phyloP scores from a whole-genome alignment of 208 protist genomes.

The Crithidia brevicula region DNA sequence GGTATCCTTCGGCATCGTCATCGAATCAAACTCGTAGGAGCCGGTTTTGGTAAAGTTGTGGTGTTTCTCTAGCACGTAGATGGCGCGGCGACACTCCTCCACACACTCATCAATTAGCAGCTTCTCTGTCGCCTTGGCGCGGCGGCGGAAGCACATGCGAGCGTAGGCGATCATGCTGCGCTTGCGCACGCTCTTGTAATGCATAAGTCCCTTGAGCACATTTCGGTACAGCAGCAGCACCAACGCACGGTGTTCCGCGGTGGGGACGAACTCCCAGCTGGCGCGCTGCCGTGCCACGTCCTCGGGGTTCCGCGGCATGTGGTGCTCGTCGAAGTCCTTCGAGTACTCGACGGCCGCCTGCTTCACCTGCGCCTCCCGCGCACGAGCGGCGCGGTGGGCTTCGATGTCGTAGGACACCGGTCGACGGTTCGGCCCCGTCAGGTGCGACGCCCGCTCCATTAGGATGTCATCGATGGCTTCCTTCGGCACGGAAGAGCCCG shows the following conservation, averaged over 20 bases:
- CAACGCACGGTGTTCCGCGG: constrained; percentile 74
- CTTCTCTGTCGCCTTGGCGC: constrained; percentile 81
- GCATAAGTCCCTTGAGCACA: constrained; percentile 77
- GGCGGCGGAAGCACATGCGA: constrained; percentile 75
- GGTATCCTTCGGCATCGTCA: constrained; percentile 88
- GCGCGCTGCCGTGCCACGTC: constrained; percentile 36
- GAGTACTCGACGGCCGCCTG: constrained; percentile 25
- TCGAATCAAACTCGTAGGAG: constrained; percentile 86
- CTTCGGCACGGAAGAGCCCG: constrained; percentile 36
- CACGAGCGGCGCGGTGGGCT: constrained; percentile 36
- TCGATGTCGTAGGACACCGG: constrained; percentile 63
- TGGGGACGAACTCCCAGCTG: constrained; percentile 73
- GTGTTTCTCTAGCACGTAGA: constrained; percentile 87
- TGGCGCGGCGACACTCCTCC: constrained; percentile 80
- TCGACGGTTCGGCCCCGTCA: constrained; percentile 33
- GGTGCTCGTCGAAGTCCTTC: constrained; percentile 42
- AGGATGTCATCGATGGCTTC: constrained; percentile 52
- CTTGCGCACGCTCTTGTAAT: constrained; percentile 78
- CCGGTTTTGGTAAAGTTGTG: constrained; percentile 79
- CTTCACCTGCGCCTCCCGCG: constrained; percentile 19
- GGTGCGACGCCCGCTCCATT: constrained; percentile 32
- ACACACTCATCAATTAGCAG: constrained; percentile 90
- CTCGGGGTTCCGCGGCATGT: constrained; percentile 62
- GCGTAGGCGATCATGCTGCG: constrained; percentile 88
- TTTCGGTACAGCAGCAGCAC: constrained; percentile 85